Conservation (phyloP, 306 rosid genomes). For the Quercus parvula region DNA sequence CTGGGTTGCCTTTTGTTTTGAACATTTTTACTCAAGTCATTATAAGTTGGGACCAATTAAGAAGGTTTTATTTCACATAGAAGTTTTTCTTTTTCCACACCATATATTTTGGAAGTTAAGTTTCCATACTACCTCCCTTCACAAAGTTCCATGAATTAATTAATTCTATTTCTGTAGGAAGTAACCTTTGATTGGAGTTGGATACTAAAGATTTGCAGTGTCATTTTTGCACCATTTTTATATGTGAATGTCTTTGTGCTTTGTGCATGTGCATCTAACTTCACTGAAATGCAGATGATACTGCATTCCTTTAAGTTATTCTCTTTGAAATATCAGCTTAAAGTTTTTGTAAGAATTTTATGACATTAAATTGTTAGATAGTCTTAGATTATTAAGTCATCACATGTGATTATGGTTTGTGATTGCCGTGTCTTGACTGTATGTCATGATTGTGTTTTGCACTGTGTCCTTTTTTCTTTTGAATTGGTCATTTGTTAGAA, state of each 20-base stretch:
- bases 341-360: neutral
- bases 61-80: neutral
- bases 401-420: neutral
- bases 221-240: neutral
- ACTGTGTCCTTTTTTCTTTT: neutral
- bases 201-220: neutral
- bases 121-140: neutral
- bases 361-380: neutral
- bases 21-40: neutral
- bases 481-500: neutral
- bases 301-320: neutral
- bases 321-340: neutral
- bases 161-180: neutral
- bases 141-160: neutral
- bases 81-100: neutral
- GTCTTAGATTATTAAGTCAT: neutral
- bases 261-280: neutral
- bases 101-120: neutral
- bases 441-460: neutral
- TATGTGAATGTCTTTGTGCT: neutral
- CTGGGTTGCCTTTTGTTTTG: neutral
- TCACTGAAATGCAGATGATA: neutral
- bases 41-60: neutral
- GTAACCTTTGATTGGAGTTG: neutral
- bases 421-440: neutral